These are phyloP conservation scores for Leccinum variabile DNA, from an alignment of 1,284 basidiomycete species.

Conservation along the genomic window DNA sequence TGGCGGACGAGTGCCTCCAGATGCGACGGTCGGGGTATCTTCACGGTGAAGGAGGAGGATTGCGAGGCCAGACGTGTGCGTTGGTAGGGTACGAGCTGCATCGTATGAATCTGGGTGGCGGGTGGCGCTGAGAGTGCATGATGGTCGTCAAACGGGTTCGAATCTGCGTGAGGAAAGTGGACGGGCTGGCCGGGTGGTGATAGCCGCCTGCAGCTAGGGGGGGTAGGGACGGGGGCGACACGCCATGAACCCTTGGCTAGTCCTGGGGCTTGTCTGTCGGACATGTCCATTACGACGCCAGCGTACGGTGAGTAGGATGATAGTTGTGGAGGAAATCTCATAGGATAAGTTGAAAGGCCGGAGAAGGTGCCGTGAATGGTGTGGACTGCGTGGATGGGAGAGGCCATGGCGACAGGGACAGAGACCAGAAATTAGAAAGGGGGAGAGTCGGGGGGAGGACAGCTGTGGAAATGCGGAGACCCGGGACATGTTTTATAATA, in stretches of 20 bases:
- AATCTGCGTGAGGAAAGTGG: conserved; percentile 20
- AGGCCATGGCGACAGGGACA: conserved; percentile 27
- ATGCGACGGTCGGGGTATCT: conserved; percentile 26
- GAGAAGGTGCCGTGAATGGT: conserved; percentile 36
- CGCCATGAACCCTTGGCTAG: conserved; percentile 31
- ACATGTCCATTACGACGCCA: conserved; percentile 28
- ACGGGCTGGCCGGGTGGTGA: conserved; percentile 19
- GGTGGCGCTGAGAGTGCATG: conserved; percentile 13
- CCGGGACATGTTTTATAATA: conserved; percentile 20
- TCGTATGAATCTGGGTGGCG: conserved; percentile 5
- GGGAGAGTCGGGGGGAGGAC: conserved; percentile 1
- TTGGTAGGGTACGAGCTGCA: conserved; percentile 20
- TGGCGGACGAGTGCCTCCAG: conserved; percentile 34
- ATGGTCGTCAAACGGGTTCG: conserved; percentile 29
- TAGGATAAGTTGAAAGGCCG: conserved; percentile 26
- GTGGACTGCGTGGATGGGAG: conserved; percentile 32
- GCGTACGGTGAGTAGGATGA: conserved; percentile 25
- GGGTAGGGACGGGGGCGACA: conserved; percentile 17
- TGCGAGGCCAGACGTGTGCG: conserved; percentile 35
- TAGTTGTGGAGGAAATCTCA: conserved; percentile 9
- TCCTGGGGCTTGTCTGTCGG: conserved; percentile 29
- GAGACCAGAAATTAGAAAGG: background rate
- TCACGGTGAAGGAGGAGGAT: conserved; percentile 30
- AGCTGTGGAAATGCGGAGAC: conserved; percentile 2
- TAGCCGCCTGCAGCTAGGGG: conserved; percentile 33